Evolutionary conservation across 2,329 filamentous ascomycete genomes (phyloP).

Genomic region (Sporothrix variecibatus): DNA sequence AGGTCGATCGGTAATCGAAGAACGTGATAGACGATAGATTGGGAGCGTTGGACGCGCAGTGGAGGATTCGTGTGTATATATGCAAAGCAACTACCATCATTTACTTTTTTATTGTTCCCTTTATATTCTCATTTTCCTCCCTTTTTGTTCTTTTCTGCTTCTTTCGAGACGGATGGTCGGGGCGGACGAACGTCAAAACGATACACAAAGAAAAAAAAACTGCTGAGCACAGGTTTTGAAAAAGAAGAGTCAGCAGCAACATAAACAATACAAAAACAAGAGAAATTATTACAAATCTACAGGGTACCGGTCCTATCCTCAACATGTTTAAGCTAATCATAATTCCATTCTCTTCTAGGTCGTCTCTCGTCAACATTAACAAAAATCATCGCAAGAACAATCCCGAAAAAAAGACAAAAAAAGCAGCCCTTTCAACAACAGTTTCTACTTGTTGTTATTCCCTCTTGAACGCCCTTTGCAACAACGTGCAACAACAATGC

Average conservation of each 20-base stretch:
- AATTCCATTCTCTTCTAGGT: background rate
- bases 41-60: conserved; percentile 16
- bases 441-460: background rate
- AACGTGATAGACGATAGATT: conserved; percentile 25
- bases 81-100: conserved; percentile 22
- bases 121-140: background rate
- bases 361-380: background rate
- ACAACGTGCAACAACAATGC: conserved; percentile 1
- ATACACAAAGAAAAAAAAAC: background rate
- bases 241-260: background rate
- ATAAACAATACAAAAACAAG: background rate
- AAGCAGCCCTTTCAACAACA: background rate
- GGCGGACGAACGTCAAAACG: background rate
- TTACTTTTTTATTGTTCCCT: background rate
- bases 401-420: background rate
- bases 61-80: conserved; percentile 24
- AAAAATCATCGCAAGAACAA: background rate
- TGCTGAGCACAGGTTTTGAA: background rate
- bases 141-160: background rate
- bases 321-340: background rate
- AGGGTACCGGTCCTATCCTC: background rate
- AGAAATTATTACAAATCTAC: background rate
- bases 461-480: background rate
- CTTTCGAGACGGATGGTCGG: background rate
- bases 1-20: conserved; percentile 61